Evolutionary conservation across 345 rosid genomes (phyloP), one percentile per base, ranked within the genome.

Genomic region (Lenwebbia sp.): DNA sequence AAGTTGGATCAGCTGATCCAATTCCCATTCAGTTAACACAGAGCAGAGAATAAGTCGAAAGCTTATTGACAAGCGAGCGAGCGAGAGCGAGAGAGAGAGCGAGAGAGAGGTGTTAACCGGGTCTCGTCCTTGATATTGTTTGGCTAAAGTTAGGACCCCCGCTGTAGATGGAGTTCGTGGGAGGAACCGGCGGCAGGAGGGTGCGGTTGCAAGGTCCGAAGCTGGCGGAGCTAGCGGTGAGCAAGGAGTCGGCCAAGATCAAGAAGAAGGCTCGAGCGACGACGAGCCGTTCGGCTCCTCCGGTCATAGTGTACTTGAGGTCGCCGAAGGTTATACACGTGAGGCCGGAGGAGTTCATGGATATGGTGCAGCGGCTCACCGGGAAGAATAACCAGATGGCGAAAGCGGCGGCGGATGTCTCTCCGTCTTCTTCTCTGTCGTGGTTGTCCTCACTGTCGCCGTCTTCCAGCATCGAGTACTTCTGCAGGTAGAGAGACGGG

Each of bases 291-390:
- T 28, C 25, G 15, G 84, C 49, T 41, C 85, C 57, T 41, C 87
- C 87, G 23, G 81, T 82, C 50, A 83, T 86, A 52, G 85, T 86
- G 56, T 65, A 86, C 44, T 21, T 86, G 85, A 44, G 30, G 60
- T 30, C 85, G 4, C 87, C 87, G 7, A 82, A 57, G 33, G 85
- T 86, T 13, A 82, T 86, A 33, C 87, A 86, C 51, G 87, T 52
- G 23, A 53, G 81, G 82, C 85, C 87, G 7, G 87, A 82, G 85
- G 87, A 86, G 62, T 86, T 86, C 85, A 86, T 58, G 85, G 44
- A 49, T 28, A 12, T 60, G 40, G 87, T 86, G 6, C 87, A 86
- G 37, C 76, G 10, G 50, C 87, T 86, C 58, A 86, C 87, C 3
- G 87, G 87, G 28, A 84, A 84, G 40, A 60, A 65, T 40, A 13